Base-by-base conservation (phyloP, 2,329 filamentous ascomycete species). In the Neofusicoccum laricinum region DNA sequence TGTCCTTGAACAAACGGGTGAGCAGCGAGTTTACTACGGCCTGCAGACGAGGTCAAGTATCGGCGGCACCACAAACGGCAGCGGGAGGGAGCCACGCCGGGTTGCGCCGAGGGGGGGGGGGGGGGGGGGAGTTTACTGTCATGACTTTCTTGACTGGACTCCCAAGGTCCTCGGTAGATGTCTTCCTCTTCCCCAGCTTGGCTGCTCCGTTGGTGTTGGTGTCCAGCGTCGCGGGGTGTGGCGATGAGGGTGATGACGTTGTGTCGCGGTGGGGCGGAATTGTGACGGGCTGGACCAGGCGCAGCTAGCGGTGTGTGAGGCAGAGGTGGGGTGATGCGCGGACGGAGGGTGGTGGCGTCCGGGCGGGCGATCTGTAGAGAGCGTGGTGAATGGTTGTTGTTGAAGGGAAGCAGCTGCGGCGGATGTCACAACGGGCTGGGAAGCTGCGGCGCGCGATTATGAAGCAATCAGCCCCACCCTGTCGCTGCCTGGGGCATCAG, bases 161-260 rank as follows among this genome's bases (percentile, higher is more conserved):
- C 70, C 73, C 72, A 71, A 70, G 70, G 75, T 76, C 75, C 73
- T 75, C 73, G 69, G 68, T 70, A 64, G 70, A 72, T 66, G 69
- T 68, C 71, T 72, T 77, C 72, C 77, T 75, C 72, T 79, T 78
- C 75, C 75, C 76, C 77, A 79, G 76, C 71, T 77, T 79, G 77
- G 30, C 64, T 63, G 45, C 36, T 34, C 61, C 58, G 43, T 59
- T 55, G 32, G 17, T 45, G 55, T 50, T 64, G 55, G 55, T 32
- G 55, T 64, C 53, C 46, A 59, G 46, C 45, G 55, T 58, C 63
- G 63, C 53, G 45, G 63, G 53, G 21, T 59, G 53, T 49, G 63
- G 53, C 63, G 46, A 64, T 59, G 63, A 34, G 51, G 45, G 15
- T 30, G 63, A 64, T 64, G 63, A 64, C 63, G 63, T 53, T 64